Conservation (phyloP, 345 rosid genomes). For the Cardamine resedifolia region DNA sequence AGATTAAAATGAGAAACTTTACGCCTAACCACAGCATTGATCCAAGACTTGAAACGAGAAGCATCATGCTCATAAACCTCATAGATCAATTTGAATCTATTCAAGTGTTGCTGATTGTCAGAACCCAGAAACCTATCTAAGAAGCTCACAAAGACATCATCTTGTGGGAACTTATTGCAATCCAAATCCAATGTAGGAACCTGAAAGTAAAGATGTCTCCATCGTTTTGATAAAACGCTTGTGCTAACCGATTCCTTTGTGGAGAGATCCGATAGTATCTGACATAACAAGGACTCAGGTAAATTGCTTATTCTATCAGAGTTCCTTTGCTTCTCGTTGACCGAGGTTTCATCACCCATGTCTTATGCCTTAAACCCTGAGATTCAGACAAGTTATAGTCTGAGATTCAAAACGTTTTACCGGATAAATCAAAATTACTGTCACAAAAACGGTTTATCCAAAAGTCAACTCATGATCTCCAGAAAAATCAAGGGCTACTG, state of each 20-base stretch:
- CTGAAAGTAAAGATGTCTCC: slow-evolving; percentile 23
- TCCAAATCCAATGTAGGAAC: slow-evolving; percentile 28
- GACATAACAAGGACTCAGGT: slow-evolving; percentile 26
- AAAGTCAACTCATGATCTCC: slow-evolving; percentile 12
- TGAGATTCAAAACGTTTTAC: background rate
- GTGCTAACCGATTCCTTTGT: slow-evolving; percentile 30
- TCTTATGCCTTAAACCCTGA: background rate
- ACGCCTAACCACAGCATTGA: slow-evolving; percentile 12
- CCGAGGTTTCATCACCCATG: slow-evolving; percentile 9
- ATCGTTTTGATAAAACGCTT: slow-evolving; percentile 24
- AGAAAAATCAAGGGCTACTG: background rate
- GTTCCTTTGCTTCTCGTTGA: slow-evolving; percentile 18
- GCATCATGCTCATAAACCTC: slow-evolving; percentile 6
- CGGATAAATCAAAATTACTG: background rate
- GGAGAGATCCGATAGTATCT: slow-evolving; percentile 20
- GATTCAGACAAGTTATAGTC: background rate
- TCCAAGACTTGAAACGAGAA: slow-evolving; percentile 34
- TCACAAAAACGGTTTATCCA: background rate
- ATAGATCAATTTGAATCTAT: slow-evolving; percentile 19
- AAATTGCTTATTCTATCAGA: slow-evolving; percentile 18
- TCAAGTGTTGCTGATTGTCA: slow-evolving; percentile 11
- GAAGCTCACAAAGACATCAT: background rate
- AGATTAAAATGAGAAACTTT: slow-evolving; percentile 10
- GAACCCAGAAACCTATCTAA: slow-evolving; percentile 24
- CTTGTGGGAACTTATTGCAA: slow-evolving; percentile 3